phyloP scores from a whole-genome alignment of 2,329 filamentous ascomycete genomes.

The Colletotrichum ledebouriae region DNA sequence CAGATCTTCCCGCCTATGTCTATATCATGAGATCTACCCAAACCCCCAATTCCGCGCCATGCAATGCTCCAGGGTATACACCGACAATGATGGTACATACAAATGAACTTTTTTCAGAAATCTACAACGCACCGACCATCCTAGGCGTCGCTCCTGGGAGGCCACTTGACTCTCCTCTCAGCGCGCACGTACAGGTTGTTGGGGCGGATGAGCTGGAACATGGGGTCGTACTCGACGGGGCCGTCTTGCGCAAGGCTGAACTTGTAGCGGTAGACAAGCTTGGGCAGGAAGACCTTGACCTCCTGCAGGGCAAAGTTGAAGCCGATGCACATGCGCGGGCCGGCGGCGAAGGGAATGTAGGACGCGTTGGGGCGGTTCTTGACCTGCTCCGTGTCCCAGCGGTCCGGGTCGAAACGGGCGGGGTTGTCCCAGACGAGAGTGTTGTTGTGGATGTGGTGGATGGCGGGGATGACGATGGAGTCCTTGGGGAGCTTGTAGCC shows the following conservation, averaged over 20 bases:
- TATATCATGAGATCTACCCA: slow-evolving; percentile 34
- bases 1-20: slow-evolving; percentile 27
- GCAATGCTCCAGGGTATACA: slow-evolving; percentile 42
- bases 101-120: slow-evolving; percentile 17
- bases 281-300: slow-evolving; percentile 69
- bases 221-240: slow-evolving; percentile 69
- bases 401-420: slow-evolving; percentile 68
- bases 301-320: slow-evolving; percentile 75
- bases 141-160: slow-evolving; percentile 46
- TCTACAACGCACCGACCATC: background rate
- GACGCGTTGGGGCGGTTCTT: slow-evolving; percentile 64
- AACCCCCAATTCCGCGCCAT: slow-evolving; percentile 19
- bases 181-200: slow-evolving; percentile 67
- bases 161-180: slow-evolving; percentile 63
- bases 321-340: slow-evolving; percentile 71
- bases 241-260: slow-evolving; percentile 65
- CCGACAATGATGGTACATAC: slow-evolving; percentile 39
- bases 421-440: slow-evolving; percentile 70
- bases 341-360: slow-evolving; percentile 71
- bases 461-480: slow-evolving; percentile 65
- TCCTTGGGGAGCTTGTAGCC: slow-evolving; percentile 69
- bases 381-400: slow-evolving; percentile 69
- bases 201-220: slow-evolving; percentile 70
- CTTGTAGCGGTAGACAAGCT: slow-evolving; percentile 71
- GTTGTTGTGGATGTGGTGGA: slow-evolving; percentile 68